Evolutionary conservation across 306 rosid species (phyloP).

Genomic region (Geum urbanum): DNA sequence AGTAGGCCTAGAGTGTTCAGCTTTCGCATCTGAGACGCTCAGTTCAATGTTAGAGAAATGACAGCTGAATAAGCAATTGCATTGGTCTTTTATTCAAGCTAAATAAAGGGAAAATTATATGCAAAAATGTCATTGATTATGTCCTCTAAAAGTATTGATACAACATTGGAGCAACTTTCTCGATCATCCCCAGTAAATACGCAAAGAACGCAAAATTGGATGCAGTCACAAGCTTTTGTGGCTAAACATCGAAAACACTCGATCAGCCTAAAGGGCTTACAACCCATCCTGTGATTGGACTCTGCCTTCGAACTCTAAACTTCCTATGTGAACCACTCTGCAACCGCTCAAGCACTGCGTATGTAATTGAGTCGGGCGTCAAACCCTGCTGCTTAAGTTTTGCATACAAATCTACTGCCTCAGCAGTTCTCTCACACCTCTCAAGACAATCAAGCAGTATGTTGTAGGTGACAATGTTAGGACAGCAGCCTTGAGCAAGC

Average conservation of each 20-base stretch:
- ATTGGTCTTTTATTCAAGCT: no score
- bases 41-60: not conserved
- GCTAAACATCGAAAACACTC: slow-evolving; percentile 6
- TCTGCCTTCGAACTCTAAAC: slow-evolving; percentile 68
- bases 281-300: slow-evolving; percentile 93
- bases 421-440: slow-evolving; percentile 80
- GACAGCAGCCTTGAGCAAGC: slow-evolving; percentile 74
- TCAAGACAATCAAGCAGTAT: slow-evolving; percentile 90
- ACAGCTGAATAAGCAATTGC: not conserved
- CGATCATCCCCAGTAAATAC: not conserved
- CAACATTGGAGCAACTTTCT: not conserved
- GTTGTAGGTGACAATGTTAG: slow-evolving; percentile 81
- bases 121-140: no score
- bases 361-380: slow-evolving; percentile 85
- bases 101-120: no score
- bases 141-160: not conserved
- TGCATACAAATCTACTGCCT: slow-evolving; percentile 83
- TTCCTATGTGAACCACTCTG: slow-evolving; percentile 67
- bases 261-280: slow-evolving; percentile 78
- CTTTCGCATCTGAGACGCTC: not conserved
- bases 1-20: not conserved
- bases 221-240: not conserved
- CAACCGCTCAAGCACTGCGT: slow-evolving; percentile 76
- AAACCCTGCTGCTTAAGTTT: slow-evolving; percentile 86
- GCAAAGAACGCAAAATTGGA: slow-evolving; percentile 1